A percentile compares a stretch with the other conserved stretches of the same genome.
phyloP scores from a whole-genome alignment of 2,329 filamentous ascomycete genomes.

The Ambrosiella cleistominuta region DNA sequence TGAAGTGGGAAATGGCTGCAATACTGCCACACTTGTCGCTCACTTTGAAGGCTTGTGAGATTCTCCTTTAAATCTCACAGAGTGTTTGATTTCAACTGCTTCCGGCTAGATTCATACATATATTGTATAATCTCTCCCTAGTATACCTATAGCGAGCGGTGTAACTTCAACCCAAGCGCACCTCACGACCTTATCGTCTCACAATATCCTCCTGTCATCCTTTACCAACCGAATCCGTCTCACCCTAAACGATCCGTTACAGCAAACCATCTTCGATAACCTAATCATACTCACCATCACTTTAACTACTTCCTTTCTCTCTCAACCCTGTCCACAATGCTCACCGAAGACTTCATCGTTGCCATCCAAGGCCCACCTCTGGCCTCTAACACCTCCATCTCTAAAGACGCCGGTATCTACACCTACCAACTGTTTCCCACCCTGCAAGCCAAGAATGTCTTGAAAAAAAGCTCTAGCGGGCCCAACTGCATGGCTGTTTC shows the following conservation, averaged over 20 bases:
- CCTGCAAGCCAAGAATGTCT: constrained; percentile 53
- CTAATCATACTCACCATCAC: not conserved
- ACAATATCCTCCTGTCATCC: not conserved
- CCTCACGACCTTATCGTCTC: not conserved
- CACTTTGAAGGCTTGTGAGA: too few species aligned
- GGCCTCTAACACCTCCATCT: constrained; percentile 43
- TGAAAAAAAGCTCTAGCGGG: constrained; percentile 83
- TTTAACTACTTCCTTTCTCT: not conserved
- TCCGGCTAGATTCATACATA: too few species aligned
- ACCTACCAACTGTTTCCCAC: constrained; percentile 65
- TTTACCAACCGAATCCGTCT: not conserved
- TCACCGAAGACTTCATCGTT: constrained; percentile 43
- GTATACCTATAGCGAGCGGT: too few species aligned
- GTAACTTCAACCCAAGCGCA: too few species aligned
- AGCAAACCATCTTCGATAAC: not conserved
- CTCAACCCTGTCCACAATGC: constrained; percentile 24
- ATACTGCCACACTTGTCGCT: too few species aligned
- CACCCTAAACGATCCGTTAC: not conserved
- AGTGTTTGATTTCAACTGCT: too few species aligned
- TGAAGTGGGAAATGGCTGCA: not conserved
- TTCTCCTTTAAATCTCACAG: too few species aligned
- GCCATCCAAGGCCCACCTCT: constrained; percentile 39
- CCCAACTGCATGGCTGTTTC: constrained; percentile 65
- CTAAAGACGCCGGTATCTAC: constrained; percentile 76
- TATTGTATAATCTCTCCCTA: too few species aligned